Percentiles rank a stretch among this genome's conserved stretches.
Conservation (phyloP, 1,139 yeast genomes). For the Geotrichum restrictum region DNA sequence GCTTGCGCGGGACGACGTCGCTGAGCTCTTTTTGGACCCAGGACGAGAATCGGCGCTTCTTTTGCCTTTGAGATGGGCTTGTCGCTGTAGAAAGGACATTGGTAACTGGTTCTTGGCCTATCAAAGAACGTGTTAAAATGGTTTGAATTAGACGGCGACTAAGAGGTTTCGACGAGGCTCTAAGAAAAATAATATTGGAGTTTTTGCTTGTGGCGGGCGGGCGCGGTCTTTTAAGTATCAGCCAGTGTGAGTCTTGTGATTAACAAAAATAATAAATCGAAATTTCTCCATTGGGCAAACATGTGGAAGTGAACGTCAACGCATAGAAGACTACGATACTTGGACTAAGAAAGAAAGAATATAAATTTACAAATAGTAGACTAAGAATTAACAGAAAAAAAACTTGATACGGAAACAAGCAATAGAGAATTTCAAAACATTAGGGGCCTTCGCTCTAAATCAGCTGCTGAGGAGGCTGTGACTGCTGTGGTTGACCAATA, state of each 20-base stretch:
- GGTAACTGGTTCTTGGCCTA: too few species aligned
- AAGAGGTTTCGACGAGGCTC: too few species aligned
- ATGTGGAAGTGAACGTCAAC: background rate
- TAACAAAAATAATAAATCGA: background rate
- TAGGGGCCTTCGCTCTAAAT: background rate
- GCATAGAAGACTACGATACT: too few species aligned
- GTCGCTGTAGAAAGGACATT: conserved; percentile 14
- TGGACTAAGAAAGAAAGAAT: background rate
- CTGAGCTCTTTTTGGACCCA: background rate
- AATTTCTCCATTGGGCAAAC: background rate
- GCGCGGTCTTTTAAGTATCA: too few species aligned
- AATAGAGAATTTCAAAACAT: background rate
- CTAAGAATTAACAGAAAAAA: background rate
- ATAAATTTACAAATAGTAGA: too few species aligned
- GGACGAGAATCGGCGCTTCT: conserved; percentile 4
- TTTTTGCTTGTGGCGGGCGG: too few species aligned
- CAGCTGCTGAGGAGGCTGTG: conserved; percentile 3
- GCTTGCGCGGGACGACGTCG: background rate
- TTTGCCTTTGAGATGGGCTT: conserved; percentile 13
- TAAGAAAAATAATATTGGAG: background rate
- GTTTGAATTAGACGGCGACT: background rate
- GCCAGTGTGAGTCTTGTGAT: background rate
- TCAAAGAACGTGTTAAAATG: background rate
- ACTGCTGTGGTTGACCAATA: background rate
- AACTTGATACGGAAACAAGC: background rate